Base-by-base conservation (phyloP, 768 basidiomycete species). In the Phylloporus rhodoxanthus region DNA sequence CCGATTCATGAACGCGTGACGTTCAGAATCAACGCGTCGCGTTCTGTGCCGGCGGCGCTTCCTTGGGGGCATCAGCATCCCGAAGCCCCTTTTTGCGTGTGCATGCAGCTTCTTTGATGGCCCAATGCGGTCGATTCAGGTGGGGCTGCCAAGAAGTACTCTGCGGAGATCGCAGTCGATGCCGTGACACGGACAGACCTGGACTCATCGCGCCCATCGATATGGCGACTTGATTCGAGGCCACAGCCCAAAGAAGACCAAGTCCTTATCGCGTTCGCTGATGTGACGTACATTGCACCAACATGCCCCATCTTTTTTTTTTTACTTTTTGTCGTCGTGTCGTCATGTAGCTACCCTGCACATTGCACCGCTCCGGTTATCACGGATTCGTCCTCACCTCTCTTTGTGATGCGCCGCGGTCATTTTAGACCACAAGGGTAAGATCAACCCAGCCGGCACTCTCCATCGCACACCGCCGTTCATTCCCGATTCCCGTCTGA, bases 141-240 rank as follows among this genome's bases (percentile, higher is more conserved):
- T 29, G 29, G 39, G 41, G 8, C 21, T 49, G 28, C 38, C 36
- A 34, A 48, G 38, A 51, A 53, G 51, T 29, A 21, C 46, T 45
- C 32, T 42, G 26, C 38, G 28, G 7, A 41, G 60, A 60, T 62
- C 60, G 47, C 55, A 46, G 45, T 59, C 25, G 47, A 53, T 51
- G 44, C 60, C 45, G 51, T 52, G 29, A 44, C 19, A 17, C 43
- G 43, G 30, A 30, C 17, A 8, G n/a, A 17, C 1, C 9, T 8
- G 25, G 40, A 34, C 8, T 8, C 13, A 40, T 14, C 40, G 28
- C 28, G 38, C 38, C 20, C 38, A 39, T 39, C 11, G 6, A 38
- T 11, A 1, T 29, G n/a, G n/a, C n/a, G n/a, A n/a, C 28, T 10
- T 29, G 28, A 29, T 29, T 9, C 2, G 25, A 11, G 25, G 0